A percentile compares a stretch with the other conserved stretches of the same genome.
Evolutionary conservation across 768 basidiomycete genomes (phyloP).

Genomic region (Rhodotorula babjevae): DNA sequence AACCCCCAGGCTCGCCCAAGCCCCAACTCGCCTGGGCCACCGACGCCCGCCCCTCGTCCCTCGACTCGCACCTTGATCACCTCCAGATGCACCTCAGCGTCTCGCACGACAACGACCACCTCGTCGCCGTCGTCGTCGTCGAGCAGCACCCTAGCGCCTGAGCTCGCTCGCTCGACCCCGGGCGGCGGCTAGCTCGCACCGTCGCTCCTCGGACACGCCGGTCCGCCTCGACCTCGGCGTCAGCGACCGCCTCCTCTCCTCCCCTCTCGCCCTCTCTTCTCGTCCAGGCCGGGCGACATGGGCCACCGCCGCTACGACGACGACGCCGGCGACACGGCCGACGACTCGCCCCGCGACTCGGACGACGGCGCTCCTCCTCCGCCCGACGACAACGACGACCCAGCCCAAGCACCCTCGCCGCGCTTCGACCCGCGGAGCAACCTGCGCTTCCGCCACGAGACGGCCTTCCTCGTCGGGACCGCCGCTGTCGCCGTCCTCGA

Average conservation of each 20-base stretch:
- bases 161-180: too few species aligned
- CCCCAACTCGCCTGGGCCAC: constrained; percentile 10
- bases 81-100: constrained; percentile 61
- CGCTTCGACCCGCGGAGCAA: neutral
- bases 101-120: constrained; percentile 76
- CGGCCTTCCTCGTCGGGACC: neutral
- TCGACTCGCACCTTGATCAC: constrained; percentile 49
- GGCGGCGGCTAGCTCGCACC: too few species aligned
- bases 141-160: neutral
- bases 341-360: too few species aligned
- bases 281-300: too few species aligned
- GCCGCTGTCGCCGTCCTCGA: neutral
- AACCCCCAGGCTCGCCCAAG: constrained; percentile 32
- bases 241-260: too few species aligned
- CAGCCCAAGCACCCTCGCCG: neutral
- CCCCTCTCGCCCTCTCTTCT: too few species aligned
- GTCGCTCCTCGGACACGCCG: neutral
- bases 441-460: neutral
- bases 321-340: too few species aligned
- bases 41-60: constrained; percentile 38
- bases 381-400: too few species aligned
- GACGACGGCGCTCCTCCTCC: too few species aligned
- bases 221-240: neutral
- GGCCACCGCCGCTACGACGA: too few species aligned
- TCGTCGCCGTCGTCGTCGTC: constrained; percentile 44